These are phyloP conservation scores for Pezicula carpinea DNA, from an alignment of 2,329 filamentous ascomycete genomes.

Conservation along the genomic window DNA sequence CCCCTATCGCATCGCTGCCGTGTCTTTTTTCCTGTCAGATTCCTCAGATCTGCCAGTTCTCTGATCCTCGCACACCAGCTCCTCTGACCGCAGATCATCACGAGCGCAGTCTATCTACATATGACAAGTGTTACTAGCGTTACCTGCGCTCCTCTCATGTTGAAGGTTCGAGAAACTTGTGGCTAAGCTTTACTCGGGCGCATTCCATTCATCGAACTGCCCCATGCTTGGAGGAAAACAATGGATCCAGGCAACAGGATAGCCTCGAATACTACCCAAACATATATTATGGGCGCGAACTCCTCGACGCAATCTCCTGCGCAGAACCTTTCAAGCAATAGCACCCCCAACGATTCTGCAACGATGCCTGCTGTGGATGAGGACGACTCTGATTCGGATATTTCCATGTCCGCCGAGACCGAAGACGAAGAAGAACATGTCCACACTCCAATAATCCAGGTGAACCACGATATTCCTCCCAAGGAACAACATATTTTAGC, in stretches of 20 bases:
- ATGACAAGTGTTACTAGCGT: conserved; percentile 15
- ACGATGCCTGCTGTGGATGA: conserved; percentile 13
- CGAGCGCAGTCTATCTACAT: conserved; percentile 20
- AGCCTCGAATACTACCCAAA: conserved; percentile 1
- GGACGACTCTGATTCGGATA: conserved; percentile 29
- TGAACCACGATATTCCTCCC: conserved; percentile 3
- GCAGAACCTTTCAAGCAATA: conserved; percentile 10
- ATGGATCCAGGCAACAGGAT: neutral
- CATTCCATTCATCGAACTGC: neutral
- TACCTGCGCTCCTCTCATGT: conserved; percentile 21
- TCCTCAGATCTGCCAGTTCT: conserved; percentile 12
- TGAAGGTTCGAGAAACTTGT: conserved; percentile 8
- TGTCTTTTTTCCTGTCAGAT: conserved; percentile 15
- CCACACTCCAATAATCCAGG: conserved; percentile 4
- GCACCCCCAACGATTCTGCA: conserved; percentile 4
- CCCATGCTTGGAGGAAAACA: too few species aligned
- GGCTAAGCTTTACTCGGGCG: neutral
- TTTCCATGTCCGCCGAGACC: conserved; percentile 32
- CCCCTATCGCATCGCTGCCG: conserved; percentile 13
- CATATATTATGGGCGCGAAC: conserved; percentile 18
- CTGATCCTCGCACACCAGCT: conserved; percentile 10
- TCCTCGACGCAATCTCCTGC: conserved; percentile 16
- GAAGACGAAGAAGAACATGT: conserved; percentile 25
- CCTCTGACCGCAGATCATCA: conserved; percentile 19
- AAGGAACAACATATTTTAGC: conserved; percentile 2